Base-by-base conservation (phyloP, 768 basidiomycete species). In the Lanmaoa rubissima region DNA sequence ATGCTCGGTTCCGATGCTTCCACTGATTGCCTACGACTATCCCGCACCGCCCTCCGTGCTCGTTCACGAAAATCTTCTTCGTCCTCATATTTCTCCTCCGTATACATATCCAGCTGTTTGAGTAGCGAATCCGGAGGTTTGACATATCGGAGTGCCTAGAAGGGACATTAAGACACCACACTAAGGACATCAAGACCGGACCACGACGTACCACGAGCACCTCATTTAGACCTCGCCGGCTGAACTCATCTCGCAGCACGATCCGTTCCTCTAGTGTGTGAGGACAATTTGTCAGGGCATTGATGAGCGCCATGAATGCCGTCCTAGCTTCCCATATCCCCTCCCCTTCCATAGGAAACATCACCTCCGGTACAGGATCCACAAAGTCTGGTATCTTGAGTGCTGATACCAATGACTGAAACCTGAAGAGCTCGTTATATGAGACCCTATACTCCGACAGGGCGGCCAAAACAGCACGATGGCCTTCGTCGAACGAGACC, bases 31-130 rank as follows among this genome's bases (percentile, higher is more conserved):
- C 58, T 63, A 19, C 57, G 52, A 48, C 59, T 65, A 48, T 62
- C 63, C 47, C 68, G 61, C 41, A 78, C 69, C 36, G 72, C 66
- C 52, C 62, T 73, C n/a, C 70, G 78, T 38, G 82, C 76, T 36
- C 84, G 80, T 60, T 94, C 86, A 39, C 85, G 84, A 72, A 91
- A 79, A 48, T 94, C 90, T 65, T 90, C 86, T 68, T 92, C 89
- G 67, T 97, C 94, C 64, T 95, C 93, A 44, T 87, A 90, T 62
- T 92, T 90, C 69, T 95, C 93, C 59, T 96, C 93, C 0, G 83
- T 80, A 63, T 94, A 96, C 28, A 92, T 79, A 59, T 88, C 82
- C 7, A 94, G 73, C 63, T 95, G 94, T 0, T 79, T 88, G n/a
- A 89, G 67, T n/a, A 96, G 73, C 4, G 63, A 69, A n/a, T 88